A percentile compares a stretch with the other conserved stretches of the same genome.
Evolutionary conservation across 2,329 filamentous ascomycete species (phyloP).

Genomic region (Pseudohalonectria lignicola): DNA sequence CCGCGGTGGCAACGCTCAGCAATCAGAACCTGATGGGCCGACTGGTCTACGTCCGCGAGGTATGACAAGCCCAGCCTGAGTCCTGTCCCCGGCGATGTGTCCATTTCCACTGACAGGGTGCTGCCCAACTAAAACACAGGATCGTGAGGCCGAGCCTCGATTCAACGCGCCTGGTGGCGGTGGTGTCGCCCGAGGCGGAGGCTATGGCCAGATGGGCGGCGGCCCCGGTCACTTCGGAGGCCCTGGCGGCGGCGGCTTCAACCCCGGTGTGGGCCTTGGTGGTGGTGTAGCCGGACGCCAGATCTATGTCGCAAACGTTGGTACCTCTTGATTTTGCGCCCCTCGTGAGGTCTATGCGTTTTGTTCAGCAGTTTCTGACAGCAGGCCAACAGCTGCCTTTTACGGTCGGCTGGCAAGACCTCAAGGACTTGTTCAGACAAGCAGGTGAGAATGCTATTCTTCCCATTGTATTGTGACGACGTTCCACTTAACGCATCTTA

Average conservation of each 20-base stretch:
- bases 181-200: constrained; percentile 43
- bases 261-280: constrained; percentile 32
- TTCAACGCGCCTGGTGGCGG: constrained; percentile 70
- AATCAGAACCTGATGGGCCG: constrained; percentile 99
- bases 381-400: constrained; percentile 66
- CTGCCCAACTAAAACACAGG: constrained; percentile 38
- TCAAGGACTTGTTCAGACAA: constrained; percentile 98
- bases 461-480: not conserved
- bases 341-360: constrained; percentile 9
- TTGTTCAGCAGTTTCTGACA: constrained; percentile 11
- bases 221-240: constrained; percentile 8
- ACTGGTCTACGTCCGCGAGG: constrained; percentile 97
- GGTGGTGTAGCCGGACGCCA: constrained; percentile 62
- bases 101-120: not conserved
- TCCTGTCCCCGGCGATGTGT: not conserved
- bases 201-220: constrained; percentile 15
- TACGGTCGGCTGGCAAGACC: constrained; percentile 95
- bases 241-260: constrained; percentile 45
- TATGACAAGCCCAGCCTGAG: no score
- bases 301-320: constrained; percentile 96
- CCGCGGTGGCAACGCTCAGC: constrained; percentile 93
- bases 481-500: not conserved
- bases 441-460: constrained; percentile 68
- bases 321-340: constrained; percentile 32
- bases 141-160: constrained; percentile 94